Base-by-base conservation (phyloP, 1,284 basidiomycete genomes). In the Ceratobasidium sp. region DNA sequence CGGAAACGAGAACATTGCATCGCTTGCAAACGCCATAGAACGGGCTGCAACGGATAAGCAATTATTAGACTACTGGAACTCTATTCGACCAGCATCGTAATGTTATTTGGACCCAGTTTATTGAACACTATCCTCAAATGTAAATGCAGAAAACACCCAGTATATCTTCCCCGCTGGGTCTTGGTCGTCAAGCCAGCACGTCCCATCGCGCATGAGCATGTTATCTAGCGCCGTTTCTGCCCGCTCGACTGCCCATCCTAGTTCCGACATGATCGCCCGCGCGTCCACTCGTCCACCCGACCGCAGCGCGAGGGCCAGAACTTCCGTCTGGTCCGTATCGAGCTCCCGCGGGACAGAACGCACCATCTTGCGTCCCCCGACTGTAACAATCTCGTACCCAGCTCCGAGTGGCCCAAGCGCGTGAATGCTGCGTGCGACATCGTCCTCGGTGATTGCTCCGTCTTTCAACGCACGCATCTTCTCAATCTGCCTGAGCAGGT, bases 121-220 rank as follows among this genome's bases (percentile, higher is more conserved):
- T 59, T 71, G 68, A 59, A 61, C 68, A 59, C 5, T 71, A 61
- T 71, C 68, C 27, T 71, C 68, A 61, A 71, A 71, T 37, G 68
- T 71, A 43, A 71, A 71, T 13, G 68, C 90, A n/a, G 91, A 92
- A 1, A 90, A 89, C 27, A 95, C 85, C 92, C 93, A 96, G 80
- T 93, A 95, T 37, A 89, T 87, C 68, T 85, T 84, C 16, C 89
- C 88, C 46, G 83, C 83, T 29, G 80, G 80, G 76, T 92, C 92
- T 81, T 96, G 94, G 51, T 93, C 90, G 80, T 99, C 97, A 41
- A 98, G 81, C 97, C 97, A 99, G 71, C 95, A 95, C 53, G 98
- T 84, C 0, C 96, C 97, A 78, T 98, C 96, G 41, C 92, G 85
- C 78, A 95, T 85, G 14, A 95, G 86, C 89, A 97, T 96, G 78